Conservation (phyloP, 805 yeast genomes). For the Torulaspora indica region DNA sequence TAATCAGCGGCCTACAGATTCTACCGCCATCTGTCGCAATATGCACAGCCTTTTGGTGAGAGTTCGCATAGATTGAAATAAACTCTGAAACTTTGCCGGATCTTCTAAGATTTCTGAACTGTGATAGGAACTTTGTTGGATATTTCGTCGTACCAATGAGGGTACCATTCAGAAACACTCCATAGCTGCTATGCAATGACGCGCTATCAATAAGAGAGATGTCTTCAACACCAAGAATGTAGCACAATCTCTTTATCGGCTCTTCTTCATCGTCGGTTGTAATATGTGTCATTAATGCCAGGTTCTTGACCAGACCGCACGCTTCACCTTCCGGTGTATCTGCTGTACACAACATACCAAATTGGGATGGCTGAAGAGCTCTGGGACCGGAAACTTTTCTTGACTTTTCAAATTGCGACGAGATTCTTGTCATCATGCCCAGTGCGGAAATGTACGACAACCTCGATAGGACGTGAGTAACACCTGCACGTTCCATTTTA, state of each 20-base stretch:
- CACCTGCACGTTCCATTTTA: slow-evolving; percentile 99
- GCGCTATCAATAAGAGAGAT: slow-evolving; percentile 77
- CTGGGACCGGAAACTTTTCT: slow-evolving; percentile 98
- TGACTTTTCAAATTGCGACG: slow-evolving; percentile 97
- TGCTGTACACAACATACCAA: slow-evolving; percentile 97
- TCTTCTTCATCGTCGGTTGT: slow-evolving; percentile 97
- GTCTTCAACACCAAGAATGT: slow-evolving; percentile 83
- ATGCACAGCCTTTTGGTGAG: slow-evolving; percentile 89
- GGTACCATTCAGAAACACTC: slow-evolving; percentile 91
- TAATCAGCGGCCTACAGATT: slow-evolving; percentile 92
- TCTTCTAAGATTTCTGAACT: slow-evolving; percentile 77
- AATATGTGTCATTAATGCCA: slow-evolving; percentile 97
- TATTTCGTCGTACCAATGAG: slow-evolving; percentile 83
- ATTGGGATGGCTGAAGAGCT: slow-evolving; percentile 97
- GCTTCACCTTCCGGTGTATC: slow-evolving; percentile 99
- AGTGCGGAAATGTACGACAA: slow-evolving; percentile 89
- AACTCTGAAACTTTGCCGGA: slow-evolving; percentile 82
- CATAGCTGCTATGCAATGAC: slow-evolving; percentile 73
- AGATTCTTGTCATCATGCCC: slow-evolving; percentile 99
- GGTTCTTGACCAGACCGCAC: slow-evolving; percentile 94
- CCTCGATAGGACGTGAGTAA: slow-evolving; percentile 90
- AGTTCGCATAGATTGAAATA: slow-evolving; percentile 83
- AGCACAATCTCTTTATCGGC: slow-evolving; percentile 76
- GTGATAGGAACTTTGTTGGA: slow-evolving; percentile 74
- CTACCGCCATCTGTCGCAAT: slow-evolving; percentile 99